Conservation (phyloP, 2,329 filamentous ascomycete genomes). For the Ceratocystiopsis minuta region DNA sequence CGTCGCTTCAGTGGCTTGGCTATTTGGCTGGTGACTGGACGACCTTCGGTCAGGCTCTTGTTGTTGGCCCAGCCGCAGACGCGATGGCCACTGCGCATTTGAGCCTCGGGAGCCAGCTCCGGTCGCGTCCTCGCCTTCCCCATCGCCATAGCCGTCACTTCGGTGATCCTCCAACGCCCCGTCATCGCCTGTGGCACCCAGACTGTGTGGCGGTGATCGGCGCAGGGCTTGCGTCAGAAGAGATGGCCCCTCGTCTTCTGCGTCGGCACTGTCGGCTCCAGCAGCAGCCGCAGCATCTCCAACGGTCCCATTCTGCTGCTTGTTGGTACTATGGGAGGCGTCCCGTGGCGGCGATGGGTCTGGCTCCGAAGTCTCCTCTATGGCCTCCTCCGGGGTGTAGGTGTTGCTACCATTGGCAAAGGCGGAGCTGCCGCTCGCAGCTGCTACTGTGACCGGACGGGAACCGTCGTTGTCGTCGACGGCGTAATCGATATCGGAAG, state of each 20-base stretch:
- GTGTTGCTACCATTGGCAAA: too few relatives aligned
- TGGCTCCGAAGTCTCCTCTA: slow-evolving; percentile 31
- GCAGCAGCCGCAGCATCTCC: neutral
- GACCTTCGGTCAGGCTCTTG: too few relatives aligned
- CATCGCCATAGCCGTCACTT: neutral
- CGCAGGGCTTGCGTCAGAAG: slow-evolving; percentile 7
- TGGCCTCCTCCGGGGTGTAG: slow-evolving; percentile 21
- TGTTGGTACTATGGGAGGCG: too few relatives aligned
- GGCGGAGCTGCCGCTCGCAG: too few relatives aligned
- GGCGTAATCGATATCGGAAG: slow-evolving; percentile 13
- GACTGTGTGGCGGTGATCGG: slow-evolving; percentile 6
- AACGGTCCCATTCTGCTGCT: too few relatives aligned
- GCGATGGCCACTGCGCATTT: too few relatives aligned
- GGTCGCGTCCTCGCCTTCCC: neutral
- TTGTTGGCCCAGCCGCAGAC: too few relatives aligned
- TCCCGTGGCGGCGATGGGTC: neutral
- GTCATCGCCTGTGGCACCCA: slow-evolving; percentile 34
- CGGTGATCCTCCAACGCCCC: too few relatives aligned
- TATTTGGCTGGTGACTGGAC: too few relatives aligned
- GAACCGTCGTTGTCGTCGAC: slow-evolving; percentile 4
- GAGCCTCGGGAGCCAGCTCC: too few relatives aligned
- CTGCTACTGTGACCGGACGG: slow-evolving; percentile 3
- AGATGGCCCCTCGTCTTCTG: slow-evolving; percentile 5
- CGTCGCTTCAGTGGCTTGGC: slow-evolving; percentile 22
- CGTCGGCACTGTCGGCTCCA: neutral